phyloP scores from a whole-genome alignment of 2,329 filamentous ascomycete species.

The Monilinia laxa region DNA sequence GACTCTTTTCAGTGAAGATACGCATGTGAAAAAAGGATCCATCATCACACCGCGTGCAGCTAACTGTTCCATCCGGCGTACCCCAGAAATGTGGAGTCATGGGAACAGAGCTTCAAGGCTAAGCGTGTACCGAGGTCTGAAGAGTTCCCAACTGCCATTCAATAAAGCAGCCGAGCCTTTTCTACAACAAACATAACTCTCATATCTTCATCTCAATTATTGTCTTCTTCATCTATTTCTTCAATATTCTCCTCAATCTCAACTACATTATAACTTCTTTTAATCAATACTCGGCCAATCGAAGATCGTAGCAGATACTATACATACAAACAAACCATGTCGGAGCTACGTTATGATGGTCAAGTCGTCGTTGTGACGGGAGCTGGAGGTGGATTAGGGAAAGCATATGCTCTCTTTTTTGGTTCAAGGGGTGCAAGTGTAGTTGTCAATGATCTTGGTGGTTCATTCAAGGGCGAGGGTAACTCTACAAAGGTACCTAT shows the following conservation, averaged over 20 bases:
- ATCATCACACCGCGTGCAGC: conserved; percentile 14
- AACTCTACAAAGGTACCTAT: conserved; percentile 71
- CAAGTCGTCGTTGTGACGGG: conserved; percentile 89
- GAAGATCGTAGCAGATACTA: conserved; percentile 4
- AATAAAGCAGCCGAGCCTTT: conserved; percentile 15
- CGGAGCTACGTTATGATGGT: conserved; percentile 74
- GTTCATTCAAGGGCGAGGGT: conserved; percentile 90
- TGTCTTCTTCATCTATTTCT: conserved; percentile 1
- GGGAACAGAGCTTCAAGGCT: conserved; percentile 5
- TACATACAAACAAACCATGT: conserved; percentile 45
- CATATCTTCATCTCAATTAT: not conserved
- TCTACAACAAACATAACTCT: not conserved
- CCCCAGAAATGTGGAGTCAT: conserved; percentile 24
- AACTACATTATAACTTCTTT: not conserved
- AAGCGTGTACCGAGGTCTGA: conserved; percentile 23
- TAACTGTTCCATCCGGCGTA: not conserved
- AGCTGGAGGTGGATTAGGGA: conserved; percentile 78
- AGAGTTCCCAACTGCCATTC: not conserved
- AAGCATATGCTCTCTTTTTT: conserved; percentile 85
- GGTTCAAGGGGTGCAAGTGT: conserved; percentile 86
- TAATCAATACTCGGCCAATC: not conserved
- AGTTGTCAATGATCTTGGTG: conserved; percentile 95
- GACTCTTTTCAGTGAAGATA: not conserved
- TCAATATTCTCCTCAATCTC: not conserved
- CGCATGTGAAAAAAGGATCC: conserved; percentile 12